phyloP scores from a whole-genome alignment of 495 filamentous ascomycete species.

The Rostrohypoxylon terebratum region DNA sequence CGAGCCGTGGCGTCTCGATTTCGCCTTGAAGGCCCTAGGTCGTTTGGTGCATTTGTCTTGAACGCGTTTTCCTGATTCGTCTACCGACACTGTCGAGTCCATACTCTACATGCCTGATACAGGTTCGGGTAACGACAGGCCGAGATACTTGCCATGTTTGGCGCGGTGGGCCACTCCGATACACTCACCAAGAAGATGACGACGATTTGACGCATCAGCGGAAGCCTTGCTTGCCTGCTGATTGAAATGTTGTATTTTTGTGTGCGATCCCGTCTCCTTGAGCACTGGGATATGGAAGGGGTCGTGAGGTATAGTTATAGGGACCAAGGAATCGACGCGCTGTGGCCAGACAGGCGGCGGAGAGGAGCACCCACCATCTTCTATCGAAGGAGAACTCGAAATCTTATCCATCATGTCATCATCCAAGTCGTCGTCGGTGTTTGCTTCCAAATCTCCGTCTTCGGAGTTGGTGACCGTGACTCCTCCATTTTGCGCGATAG shows the following conservation, averaged over 20 bases:
- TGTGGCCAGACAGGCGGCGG: constrained; percentile 52
- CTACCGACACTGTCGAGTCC: constrained; percentile 11
- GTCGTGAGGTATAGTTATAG: constrained; percentile 46
- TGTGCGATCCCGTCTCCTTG: constrained; percentile 61
- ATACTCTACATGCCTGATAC: constrained; percentile 34
- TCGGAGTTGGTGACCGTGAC: constrained; percentile 68
- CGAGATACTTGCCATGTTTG: constrained; percentile 38
- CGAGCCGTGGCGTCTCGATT: constrained; percentile 26
- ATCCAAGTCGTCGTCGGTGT: constrained; percentile 77
- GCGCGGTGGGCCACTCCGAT: constrained; percentile 45
- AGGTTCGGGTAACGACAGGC: constrained; percentile 31
- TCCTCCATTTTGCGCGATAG: constrained; percentile 66
- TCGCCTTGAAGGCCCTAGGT: constrained; percentile 17
- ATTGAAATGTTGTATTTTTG: constrained; percentile 56
- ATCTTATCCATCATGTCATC: constrained; percentile 98
- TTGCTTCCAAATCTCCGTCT: constrained; percentile 75
- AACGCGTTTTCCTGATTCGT: constrained; percentile 26
- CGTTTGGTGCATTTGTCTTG: constrained; percentile 13
- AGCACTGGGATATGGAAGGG: constrained; percentile 41
- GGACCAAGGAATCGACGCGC: constrained; percentile 56
- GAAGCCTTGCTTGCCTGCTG: constrained; percentile 55
- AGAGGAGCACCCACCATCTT: constrained; percentile 85
- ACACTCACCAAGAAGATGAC: constrained; percentile 74
- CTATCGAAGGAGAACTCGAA: constrained; percentile 96
- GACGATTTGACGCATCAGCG: constrained; percentile 52